These are phyloP conservation scores for Botrytis pseudocinerea DNA, from an alignment of 2,329 filamentous ascomycete species.

Conservation along the genomic window DNA sequence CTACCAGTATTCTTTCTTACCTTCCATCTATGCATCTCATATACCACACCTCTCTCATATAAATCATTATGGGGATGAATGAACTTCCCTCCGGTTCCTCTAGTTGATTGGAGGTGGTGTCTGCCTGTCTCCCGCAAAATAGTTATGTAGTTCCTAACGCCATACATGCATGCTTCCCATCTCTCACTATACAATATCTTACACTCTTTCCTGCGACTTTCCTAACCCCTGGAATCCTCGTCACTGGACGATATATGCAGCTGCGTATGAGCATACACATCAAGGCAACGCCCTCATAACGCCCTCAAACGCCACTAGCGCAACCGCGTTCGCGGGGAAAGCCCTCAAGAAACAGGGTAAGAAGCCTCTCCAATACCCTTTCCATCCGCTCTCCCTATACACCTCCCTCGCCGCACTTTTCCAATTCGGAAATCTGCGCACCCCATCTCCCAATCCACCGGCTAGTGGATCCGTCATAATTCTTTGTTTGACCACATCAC, in stretches of 20 bases:
- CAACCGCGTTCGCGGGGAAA: slow-evolving; percentile 94
- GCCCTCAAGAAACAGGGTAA: slow-evolving; percentile 89
- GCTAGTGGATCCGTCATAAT: slow-evolving; percentile 95
- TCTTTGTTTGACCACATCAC: slow-evolving; percentile 91
- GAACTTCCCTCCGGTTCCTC: not conserved
- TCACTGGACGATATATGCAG: not conserved
- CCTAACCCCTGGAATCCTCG: not conserved
- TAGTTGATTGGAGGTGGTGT: not conserved
- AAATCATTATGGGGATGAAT: not conserved
- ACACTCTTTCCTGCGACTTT: not conserved
- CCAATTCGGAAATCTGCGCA: slow-evolving; percentile 72
- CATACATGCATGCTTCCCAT: not conserved
- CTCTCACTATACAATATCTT: not conserved
- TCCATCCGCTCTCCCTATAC: slow-evolving; percentile 72
- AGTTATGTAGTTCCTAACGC: not conserved
- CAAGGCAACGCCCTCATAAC: slow-evolving; percentile 68
- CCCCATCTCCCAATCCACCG: slow-evolving; percentile 65
- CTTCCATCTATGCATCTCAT: not conserved
- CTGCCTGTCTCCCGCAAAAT: not conserved
- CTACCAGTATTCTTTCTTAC: not conserved
- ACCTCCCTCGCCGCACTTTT: slow-evolving; percentile 75
- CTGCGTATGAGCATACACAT: not conserved
- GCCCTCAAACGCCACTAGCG: slow-evolving; percentile 88
- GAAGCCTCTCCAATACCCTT: slow-evolving; percentile 91
- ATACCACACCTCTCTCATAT: not conserved